These are phyloP conservation scores for Monilinia vaccinii-corymbosi DNA, from an alignment of 2,329 filamentous ascomycete genomes.

Conservation along the genomic window DNA sequence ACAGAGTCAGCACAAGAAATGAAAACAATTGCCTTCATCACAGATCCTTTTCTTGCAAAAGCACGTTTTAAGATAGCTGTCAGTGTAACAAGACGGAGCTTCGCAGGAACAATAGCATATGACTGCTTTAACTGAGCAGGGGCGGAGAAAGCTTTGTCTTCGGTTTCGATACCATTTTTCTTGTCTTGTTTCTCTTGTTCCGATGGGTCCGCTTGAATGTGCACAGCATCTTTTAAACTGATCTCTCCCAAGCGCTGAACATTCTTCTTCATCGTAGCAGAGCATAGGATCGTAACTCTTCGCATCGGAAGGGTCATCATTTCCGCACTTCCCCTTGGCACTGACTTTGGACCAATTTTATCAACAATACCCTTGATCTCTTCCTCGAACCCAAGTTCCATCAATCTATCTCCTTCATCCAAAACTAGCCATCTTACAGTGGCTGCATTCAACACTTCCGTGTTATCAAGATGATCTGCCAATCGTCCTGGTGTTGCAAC, in stretches of 20 bases:
- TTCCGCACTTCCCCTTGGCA: constrained; percentile 48
- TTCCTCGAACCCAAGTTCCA: constrained; percentile 96
- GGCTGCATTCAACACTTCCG: constrained; percentile 77
- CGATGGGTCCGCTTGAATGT: constrained; percentile 61
- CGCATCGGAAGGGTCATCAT: constrained; percentile 60
- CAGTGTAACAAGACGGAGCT: constrained; percentile 81
- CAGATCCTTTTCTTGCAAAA: constrained; percentile 78
- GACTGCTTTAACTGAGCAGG: constrained; percentile 91
- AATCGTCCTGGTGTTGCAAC: constrained; percentile 90
- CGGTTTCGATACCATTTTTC: constrained; percentile 37
- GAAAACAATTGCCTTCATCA: constrained; percentile 96
- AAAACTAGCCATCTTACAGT: constrained; percentile 89
- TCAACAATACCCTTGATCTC: constrained; percentile 82
- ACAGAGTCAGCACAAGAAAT: constrained; percentile 95
- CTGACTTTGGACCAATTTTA: constrained; percentile 60
- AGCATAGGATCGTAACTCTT: constrained; percentile 83
- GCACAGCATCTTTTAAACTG: constrained; percentile 84
- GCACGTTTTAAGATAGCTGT: constrained; percentile 76
- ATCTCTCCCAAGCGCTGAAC: constrained; percentile 91
- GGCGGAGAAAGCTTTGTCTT: constrained; percentile 57
- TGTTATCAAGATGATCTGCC: constrained; percentile 87
- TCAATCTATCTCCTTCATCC: constrained; percentile 94
- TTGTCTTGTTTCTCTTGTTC: constrained; percentile 41
- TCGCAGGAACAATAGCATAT: constrained; percentile 79
- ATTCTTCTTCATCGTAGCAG: constrained; percentile 96